Percentiles rank a stretch among this genome's conserved stretches.
Evolutionary conservation across 345 rosid genomes (phyloP).

Genomic region (Hevea brasiliensis): DNA sequence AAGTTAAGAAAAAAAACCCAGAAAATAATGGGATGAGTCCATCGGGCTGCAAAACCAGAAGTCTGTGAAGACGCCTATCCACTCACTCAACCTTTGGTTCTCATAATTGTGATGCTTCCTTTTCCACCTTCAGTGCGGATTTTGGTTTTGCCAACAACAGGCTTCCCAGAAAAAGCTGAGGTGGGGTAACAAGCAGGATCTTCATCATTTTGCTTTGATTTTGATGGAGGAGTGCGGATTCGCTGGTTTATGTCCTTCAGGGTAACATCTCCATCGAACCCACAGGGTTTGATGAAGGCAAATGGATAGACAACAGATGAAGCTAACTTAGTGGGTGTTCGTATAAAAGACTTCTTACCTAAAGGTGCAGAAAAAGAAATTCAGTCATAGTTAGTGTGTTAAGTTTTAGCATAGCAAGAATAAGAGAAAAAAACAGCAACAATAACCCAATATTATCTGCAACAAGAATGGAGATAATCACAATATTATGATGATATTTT

Average conservation of each 20-base stretch:
- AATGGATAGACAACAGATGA: slow-evolving; percentile 88
- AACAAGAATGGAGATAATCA: not conserved
- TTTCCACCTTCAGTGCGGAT: slow-evolving; percentile 97
- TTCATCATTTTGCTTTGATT: slow-evolving; percentile 48
- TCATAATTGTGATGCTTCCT: slow-evolving; percentile 96
- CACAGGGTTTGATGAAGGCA: slow-evolving; percentile 91
- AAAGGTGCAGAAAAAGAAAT: slow-evolving; percentile 13
- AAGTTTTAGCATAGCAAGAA: too few species aligned
- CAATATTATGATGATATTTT: not conserved
- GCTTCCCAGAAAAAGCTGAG: slow-evolving; percentile 98
- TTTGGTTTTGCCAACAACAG: slow-evolving; percentile 93
- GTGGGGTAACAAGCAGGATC: slow-evolving; percentile 70
- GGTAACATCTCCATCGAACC: slow-evolving; percentile 82
- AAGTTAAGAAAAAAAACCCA: slow-evolving; percentile 15
- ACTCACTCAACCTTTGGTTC: slow-evolving; percentile 76
- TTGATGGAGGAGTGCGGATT: slow-evolving; percentile 61
- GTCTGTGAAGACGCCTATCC: slow-evolving; percentile 15
- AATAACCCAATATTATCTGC: too few species aligned
- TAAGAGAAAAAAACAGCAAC: not conserved
- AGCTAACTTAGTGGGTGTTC: slow-evolving; percentile 65
- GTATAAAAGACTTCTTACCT: slow-evolving; percentile 73
- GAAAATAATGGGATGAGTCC: slow-evolving; percentile 14
- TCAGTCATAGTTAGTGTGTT: slow-evolving; percentile 7
- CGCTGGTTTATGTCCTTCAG: slow-evolving; percentile 93
- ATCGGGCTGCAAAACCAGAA: slow-evolving; percentile 24